Evolutionary conservation across 225 moss, liverwort and hornwort genomes (phyloP).

Genomic region (Physcomitrellopsis africana): DNA sequence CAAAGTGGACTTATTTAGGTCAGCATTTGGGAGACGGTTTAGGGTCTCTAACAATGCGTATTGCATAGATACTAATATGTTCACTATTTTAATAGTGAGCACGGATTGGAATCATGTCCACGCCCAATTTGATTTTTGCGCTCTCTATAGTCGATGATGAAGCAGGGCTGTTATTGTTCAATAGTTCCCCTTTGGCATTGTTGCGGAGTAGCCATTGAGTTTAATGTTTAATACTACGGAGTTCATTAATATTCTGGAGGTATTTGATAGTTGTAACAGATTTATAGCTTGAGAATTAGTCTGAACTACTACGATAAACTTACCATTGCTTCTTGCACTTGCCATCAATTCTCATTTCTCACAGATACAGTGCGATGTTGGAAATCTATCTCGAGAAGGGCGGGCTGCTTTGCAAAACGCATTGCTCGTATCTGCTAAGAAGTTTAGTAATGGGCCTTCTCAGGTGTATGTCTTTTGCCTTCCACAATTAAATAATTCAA

Average conservation of each 20-base stretch:
- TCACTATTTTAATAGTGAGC: too few relatives aligned
- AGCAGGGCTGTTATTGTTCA: slow-evolving; percentile 16
- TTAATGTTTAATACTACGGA: slow-evolving; percentile 5
- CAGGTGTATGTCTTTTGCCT: slow-evolving; percentile 56
- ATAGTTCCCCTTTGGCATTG: background rate
- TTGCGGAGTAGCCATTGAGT: slow-evolving; percentile 13
- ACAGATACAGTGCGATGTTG: slow-evolving; percentile 89
- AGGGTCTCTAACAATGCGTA: background rate
- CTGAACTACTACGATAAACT: background rate
- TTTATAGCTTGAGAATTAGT: background rate
- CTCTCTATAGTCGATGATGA: background rate
- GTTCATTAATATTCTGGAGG: background rate
- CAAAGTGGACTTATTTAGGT: background rate
- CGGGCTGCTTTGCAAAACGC: slow-evolving; percentile 89
- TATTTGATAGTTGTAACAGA: background rate
- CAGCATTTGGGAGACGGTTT: background rate
- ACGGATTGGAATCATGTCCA: too few relatives aligned
- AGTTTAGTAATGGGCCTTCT: slow-evolving; percentile 86
- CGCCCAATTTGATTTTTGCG: background rate
- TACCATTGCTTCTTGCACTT: background rate
- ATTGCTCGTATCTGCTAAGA: slow-evolving; percentile 83
- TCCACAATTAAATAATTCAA: background rate
- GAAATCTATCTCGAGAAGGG: slow-evolving; percentile 75
- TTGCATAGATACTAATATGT: too few relatives aligned
- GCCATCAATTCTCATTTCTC: slow-evolving; percentile 15